Conservation (phyloP, 2,329 filamentous ascomycete genomes). For the Ascochyta clinopodiicola region DNA sequence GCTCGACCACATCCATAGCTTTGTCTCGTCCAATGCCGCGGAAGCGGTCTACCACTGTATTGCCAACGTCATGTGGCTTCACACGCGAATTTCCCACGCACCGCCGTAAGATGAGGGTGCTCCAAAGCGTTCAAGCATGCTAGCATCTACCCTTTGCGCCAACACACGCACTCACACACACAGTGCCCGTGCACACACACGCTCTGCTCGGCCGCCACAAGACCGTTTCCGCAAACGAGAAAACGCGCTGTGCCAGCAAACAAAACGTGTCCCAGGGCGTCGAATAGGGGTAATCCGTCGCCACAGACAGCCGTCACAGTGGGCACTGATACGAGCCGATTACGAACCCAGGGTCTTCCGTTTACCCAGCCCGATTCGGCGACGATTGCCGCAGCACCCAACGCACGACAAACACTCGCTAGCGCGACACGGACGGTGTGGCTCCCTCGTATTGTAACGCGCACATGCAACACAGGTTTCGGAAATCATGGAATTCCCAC, state of each 20-base stretch:
- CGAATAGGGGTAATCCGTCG: constrained; percentile 19
- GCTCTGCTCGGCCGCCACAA: background rate
- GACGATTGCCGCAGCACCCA: constrained; percentile 1
- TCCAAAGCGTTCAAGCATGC: background rate
- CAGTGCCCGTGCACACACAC: background rate
- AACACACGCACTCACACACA: background rate
- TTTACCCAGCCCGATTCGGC: background rate
- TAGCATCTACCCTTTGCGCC: constrained; percentile 1
- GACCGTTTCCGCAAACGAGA: constrained; percentile 4
- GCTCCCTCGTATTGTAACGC: constrained; percentile 6
- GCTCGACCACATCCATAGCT: background rate
- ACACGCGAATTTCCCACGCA: background rate
- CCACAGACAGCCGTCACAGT: constrained; percentile 8
- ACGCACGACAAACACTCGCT: background rate
- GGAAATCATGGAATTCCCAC: constrained; percentile 15
- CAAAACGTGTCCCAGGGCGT: constrained; percentile 6
- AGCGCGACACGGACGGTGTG: background rate
- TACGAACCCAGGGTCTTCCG: background rate
- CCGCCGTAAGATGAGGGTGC: constrained; percentile 2
- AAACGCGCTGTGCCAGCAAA: background rate
- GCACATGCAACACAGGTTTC: constrained; percentile 1
- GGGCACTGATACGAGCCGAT: constrained; percentile 5
- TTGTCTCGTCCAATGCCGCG: background rate
- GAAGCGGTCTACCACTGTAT: too few species aligned
- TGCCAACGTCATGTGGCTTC: constrained; percentile 7